Conservation (phyloP, 1,139 yeast species). For the Suhomyces wounanorum region DNA sequence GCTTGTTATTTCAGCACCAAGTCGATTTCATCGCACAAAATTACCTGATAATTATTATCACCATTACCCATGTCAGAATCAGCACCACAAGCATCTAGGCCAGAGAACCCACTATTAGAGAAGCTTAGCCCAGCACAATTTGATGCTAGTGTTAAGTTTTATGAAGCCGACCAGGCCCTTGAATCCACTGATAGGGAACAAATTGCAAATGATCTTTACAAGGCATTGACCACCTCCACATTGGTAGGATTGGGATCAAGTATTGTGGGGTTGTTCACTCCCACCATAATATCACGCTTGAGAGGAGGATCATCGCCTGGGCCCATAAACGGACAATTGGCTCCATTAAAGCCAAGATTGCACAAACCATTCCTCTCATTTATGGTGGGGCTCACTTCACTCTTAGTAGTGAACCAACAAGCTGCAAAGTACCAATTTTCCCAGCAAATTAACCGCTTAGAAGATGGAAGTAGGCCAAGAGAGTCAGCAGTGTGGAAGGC, state of each 20-base stretch:
- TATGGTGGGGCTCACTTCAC: conserved; percentile 30
- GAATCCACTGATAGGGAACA: conserved; percentile 32
- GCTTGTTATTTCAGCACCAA: neutral
- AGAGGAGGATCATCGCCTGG: neutral
- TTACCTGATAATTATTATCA: neutral
- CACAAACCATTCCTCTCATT: conserved; percentile 39
- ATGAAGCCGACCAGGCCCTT: conserved; percentile 44
- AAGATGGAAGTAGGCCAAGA: conserved; percentile 13
- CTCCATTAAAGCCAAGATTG: conserved; percentile 18
- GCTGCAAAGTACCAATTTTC: conserved; percentile 29
- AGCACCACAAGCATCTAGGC: neutral
- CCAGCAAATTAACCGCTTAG: conserved; percentile 20
- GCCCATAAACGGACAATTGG: neutral
- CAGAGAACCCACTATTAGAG: conserved; percentile 30
- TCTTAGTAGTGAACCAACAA: conserved; percentile 30
- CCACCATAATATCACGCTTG: conserved; percentile 14
- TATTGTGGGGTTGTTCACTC: conserved; percentile 14
- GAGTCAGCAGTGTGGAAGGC: conserved; percentile 39
- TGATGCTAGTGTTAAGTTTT: conserved; percentile 41
- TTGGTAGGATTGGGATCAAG: conserved; percentile 25
- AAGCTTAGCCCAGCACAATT: conserved; percentile 38
- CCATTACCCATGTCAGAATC: conserved; percentile 2
- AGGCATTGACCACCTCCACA: conserved; percentile 29
- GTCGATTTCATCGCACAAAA: neutral
- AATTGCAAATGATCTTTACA: conserved; percentile 34